Evolutionary conservation across 805 yeast species (phyloP).

Genomic region (Lachancea sp.): DNA sequence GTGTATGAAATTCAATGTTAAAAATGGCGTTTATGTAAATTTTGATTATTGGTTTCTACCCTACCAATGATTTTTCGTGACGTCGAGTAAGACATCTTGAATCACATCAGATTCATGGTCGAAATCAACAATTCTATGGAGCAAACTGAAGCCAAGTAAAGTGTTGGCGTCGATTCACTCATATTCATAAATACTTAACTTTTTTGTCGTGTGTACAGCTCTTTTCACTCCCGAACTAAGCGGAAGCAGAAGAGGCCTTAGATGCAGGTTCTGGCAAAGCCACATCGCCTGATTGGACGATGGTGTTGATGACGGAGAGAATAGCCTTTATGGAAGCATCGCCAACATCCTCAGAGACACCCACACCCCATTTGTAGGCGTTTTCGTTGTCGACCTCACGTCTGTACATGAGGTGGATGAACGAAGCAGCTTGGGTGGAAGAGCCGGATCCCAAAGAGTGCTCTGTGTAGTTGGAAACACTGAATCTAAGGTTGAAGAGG

Average conservation of each 20-base stretch:
- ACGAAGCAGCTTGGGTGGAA: conserved; percentile 67
- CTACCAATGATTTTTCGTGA: too few relatives aligned
- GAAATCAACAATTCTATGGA: too few relatives aligned
- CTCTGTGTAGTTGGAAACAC: conserved; percentile 62
- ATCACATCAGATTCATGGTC: too few relatives aligned
- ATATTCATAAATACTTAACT: too few relatives aligned
- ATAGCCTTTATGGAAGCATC: conserved; percentile 73
- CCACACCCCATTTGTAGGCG: conserved; percentile 76
- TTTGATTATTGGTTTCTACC: too few relatives aligned
- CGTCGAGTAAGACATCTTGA: too few relatives aligned
- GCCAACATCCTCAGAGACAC: conserved; percentile 83
- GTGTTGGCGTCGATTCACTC: too few relatives aligned
- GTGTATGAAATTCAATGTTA: too few relatives aligned
- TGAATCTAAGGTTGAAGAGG: conserved; percentile 46
- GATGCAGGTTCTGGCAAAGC: conserved; percentile 18
- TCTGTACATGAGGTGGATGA: conserved; percentile 51
- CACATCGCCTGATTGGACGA: conserved; percentile 28
- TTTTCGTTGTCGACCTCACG: conserved; percentile 38
- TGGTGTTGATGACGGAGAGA: conserved; percentile 52
- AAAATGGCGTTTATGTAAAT: too few relatives aligned
- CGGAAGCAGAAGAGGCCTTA: conserved; percentile 18
- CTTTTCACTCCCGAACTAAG: conserved; percentile 7
- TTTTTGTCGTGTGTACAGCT: neutral
- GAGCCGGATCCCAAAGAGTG: conserved; percentile 71
- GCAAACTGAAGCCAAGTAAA: too few relatives aligned